Evolutionary conservation across 352 stramenopile species (phyloP).

Genomic region (Globisporangium orthogonon): DNA sequence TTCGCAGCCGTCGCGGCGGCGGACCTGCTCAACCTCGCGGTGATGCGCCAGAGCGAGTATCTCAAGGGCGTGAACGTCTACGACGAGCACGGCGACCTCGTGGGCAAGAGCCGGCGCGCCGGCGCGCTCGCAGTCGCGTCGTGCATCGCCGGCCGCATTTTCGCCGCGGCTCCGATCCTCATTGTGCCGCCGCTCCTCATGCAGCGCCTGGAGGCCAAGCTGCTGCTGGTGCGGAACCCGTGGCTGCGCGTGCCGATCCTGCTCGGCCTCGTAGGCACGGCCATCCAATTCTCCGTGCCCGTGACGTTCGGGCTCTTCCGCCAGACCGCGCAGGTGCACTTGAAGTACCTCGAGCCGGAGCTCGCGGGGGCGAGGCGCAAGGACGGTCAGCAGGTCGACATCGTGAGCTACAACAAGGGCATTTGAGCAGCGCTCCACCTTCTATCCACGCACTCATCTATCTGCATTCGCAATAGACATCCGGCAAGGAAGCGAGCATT

Average conservation of each 20-base stretch:
- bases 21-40: slow-evolving; percentile 78
- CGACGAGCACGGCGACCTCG: slow-evolving; percentile 69
- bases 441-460: not conserved
- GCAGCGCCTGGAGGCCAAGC: slow-evolving; percentile 39
- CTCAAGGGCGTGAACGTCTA: slow-evolving; percentile 74
- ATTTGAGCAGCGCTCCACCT: slow-evolving; percentile 20
- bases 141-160: slow-evolving; percentile 70
- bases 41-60: slow-evolving; percentile 86
- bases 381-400: slow-evolving; percentile 43
- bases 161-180: slow-evolving; percentile 76
- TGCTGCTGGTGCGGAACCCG: slow-evolving; percentile 28
- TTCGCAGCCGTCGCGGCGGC: slow-evolving; percentile 79
- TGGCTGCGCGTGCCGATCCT: slow-evolving; percentile 64
- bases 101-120: slow-evolving; percentile 71
- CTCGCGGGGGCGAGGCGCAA: slow-evolving; percentile 29
- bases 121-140: slow-evolving; percentile 68
- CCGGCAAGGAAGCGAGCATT: no score
- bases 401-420: slow-evolving; percentile 83
- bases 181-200: slow-evolving; percentile 65
- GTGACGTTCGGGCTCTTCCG: slow-evolving; percentile 84
- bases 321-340: slow-evolving; percentile 64
- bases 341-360: slow-evolving; percentile 61
- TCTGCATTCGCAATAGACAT: not conserved
- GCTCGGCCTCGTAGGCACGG: slow-evolving; percentile 59
- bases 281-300: slow-evolving; percentile 82